Evolutionary conservation across 768 basidiomycete species (phyloP), one percentile per base, ranked within the genome.

Genomic region (Panaeolus cyanescens): DNA sequence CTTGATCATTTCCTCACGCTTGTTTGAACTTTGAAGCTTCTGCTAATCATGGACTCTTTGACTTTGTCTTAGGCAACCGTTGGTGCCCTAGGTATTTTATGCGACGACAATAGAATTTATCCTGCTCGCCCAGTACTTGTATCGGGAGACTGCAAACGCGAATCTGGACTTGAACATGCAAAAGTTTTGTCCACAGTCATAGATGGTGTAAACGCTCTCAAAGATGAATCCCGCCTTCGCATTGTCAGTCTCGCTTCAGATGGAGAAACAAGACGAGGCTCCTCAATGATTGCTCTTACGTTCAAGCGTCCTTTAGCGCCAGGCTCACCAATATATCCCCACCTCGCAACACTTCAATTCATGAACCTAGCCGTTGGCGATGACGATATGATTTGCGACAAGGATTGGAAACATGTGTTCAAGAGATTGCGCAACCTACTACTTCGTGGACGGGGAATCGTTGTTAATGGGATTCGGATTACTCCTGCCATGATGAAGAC

Each of bases 381-480:
- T 10, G 67, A 76, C 54, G 72, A 76, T 36, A 55, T 75, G 0
- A 75, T 73, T 0, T 62, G 62, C 9, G 69, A 75, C 64, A 75
- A 74, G 39, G 72, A 74, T 62, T 67, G 65, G 64, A 74, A 74
- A 65, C 68, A 77, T 62, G 54, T 74, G 15, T 59, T 75, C 62
- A 73, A 75, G 54, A 59, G 65, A 1, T 57, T 65, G 9, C 64
- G 67, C 2, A 69, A 68, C 40, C 67, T 74, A 1, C 54, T 74
- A 15, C 54, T 73, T 55, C 68, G 67, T 28, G 37, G 25, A 20
- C 58, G 62, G 13, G 72, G 72, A 12, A 63, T 72, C 9, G 61
- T 67, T 0, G 25, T 72, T 7, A 60, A 65, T 28, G 63, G 65
- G 2, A 50, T 59, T 31, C 53, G 58, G 1, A 68, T 71, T 13